Evolutionary conservation across 1,139 yeast genomes (phyloP).

Genomic region (Saccharomyces hybrid): DNA sequence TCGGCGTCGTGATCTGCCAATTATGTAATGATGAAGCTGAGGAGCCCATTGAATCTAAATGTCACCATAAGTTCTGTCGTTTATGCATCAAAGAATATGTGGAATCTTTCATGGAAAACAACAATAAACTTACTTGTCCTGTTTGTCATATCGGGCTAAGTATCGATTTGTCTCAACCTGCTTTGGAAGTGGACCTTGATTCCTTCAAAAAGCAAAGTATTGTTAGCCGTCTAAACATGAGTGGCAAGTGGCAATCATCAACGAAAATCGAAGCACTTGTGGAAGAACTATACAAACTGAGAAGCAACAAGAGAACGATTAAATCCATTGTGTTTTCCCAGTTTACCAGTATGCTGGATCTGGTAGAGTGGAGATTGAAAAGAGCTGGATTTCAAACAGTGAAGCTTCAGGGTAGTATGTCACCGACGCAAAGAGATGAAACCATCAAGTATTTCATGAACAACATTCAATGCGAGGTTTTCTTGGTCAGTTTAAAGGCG

Average conservation of each 20-base stretch:
- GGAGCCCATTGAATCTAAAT: slow-evolving; percentile 88
- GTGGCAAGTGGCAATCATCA: slow-evolving; percentile 84
- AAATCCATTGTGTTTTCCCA: slow-evolving; percentile 95
- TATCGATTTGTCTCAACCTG: slow-evolving; percentile 82
- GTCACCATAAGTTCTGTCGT: slow-evolving; percentile 89
- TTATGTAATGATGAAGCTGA: slow-evolving; percentile 97
- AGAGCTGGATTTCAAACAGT: slow-evolving; percentile 93
- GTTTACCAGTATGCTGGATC: slow-evolving; percentile 91
- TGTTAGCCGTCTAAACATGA: slow-evolving; percentile 78
- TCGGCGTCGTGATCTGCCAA: slow-evolving; percentile 75
- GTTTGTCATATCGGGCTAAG: slow-evolving; percentile 91
- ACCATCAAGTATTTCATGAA: slow-evolving; percentile 89
- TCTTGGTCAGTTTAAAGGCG: slow-evolving; percentile 88
- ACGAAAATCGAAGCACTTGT: slow-evolving; percentile 94
- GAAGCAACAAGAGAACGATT: slow-evolving; percentile 82
- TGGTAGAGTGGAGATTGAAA: slow-evolving; percentile 89
- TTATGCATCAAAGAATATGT: slow-evolving; percentile 85
- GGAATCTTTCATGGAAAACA: slow-evolving; percentile 68
- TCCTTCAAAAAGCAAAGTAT: slow-evolving; percentile 71
- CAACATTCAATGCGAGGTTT: slow-evolving; percentile 84
- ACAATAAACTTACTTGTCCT: slow-evolving; percentile 68
- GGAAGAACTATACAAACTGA: slow-evolving; percentile 77
- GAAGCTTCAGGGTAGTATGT: slow-evolving; percentile 91
- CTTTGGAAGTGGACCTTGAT: slow-evolving; percentile 61
- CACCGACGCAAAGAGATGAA: slow-evolving; percentile 88